Base-by-base conservation (phyloP, 2,329 filamentous ascomycete genomes). In the Penicillium psychrosexuale region DNA sequence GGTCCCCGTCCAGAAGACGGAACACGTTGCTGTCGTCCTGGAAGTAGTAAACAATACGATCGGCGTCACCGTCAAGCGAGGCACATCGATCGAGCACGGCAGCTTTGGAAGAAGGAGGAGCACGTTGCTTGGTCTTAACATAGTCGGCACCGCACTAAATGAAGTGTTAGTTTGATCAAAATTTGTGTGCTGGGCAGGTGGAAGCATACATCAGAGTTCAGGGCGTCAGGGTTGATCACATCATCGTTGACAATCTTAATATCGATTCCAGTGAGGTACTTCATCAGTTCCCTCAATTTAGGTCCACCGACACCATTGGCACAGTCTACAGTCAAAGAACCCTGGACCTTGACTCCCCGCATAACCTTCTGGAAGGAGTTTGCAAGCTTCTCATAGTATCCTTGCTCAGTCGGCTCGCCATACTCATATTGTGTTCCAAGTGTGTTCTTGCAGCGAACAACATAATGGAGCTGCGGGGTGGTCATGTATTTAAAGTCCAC, bases 391-490 rank as follows among this genome's bases (percentile, higher is more conserved):
- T 94, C 84, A 75, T 97, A 97, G 78, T 99, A 99, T 34, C 94
- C 94, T 55, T 85, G 80, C 78, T 97, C 93, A 59, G 89, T 96
- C 50, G 91, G 84, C 69, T 91, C 86, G 54, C 94, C 94, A 70
- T 97, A 99, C 17, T 91, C 84, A 64, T 91, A 87, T 53, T 89
- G 87, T 2, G 90, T 95, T 58, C 89, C 90, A 66, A 94, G 84
- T 1, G 93, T 97, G 78, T 99, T 99, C 76, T 91, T 84, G 74
- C 92, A 96, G 61, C 94, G 90, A 31, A 93, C 93, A 61, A 97
- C 82, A 76, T 99, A 99, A 79, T 99, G 94, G 55, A 99, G 83
- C 77, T 97, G 94, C n/a, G 94, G 94, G 3, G 94, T 99, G 12
- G 94, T 97, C 68, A 97, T 81, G 71, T 92, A 87, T 75, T 93